These are phyloP conservation scores for Ceratobasidium sp. DNA, from an alignment of 1,284 basidiomycete species.

Conservation along the genomic window DNA sequence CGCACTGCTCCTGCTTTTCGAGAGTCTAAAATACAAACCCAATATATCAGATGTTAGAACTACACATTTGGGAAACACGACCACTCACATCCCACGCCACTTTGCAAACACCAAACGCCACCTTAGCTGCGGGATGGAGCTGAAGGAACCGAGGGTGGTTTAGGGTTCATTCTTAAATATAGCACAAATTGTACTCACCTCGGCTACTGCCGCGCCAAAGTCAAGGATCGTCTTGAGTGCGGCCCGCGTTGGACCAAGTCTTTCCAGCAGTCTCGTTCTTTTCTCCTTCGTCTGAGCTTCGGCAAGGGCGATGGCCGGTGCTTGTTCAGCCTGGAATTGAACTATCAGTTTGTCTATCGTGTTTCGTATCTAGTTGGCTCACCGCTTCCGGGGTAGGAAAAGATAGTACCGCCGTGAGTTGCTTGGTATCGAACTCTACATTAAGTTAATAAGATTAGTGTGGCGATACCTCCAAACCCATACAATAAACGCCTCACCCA, in stretches of 20 bases:
- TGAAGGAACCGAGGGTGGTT: neutral
- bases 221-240: neutral
- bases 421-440: neutral
- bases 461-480: neutral
- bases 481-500: neutral
- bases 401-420: neutral
- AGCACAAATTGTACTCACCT: neutral
- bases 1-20: neutral
- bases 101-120: neutral
- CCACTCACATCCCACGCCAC: neutral
- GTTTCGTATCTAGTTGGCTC: neutral
- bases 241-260: neutral
- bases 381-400: neutral
- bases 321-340: neutral
- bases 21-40: neutral
- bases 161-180: too few relatives aligned
- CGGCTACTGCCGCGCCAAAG: neutral
- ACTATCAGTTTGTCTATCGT: neutral
- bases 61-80: neutral
- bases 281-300: neutral
- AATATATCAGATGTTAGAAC: neutral
- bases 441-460: neutral
- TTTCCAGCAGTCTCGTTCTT: neutral
- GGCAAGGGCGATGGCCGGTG: neutral
- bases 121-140: constrained; percentile 4